phyloP scores from a whole-genome alignment of 805 yeast species.

The Saccharomycopsis selenospora region DNA sequence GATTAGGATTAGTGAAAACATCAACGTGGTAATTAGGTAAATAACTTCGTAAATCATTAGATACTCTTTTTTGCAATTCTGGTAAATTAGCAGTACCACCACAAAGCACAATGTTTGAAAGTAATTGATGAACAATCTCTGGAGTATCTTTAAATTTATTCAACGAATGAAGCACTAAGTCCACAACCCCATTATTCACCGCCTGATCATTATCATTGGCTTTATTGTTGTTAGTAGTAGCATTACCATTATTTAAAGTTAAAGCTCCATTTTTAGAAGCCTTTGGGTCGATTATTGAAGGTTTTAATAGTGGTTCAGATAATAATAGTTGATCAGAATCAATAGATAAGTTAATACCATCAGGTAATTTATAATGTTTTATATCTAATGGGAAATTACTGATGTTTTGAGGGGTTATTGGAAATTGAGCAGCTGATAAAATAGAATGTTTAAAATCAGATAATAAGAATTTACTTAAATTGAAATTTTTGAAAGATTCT shows the following conservation, averaged over 20 bases:
- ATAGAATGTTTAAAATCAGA: slow-evolving; percentile 43
- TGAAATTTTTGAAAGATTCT: slow-evolving; percentile 33
- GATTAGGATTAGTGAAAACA: slow-evolving; percentile 58
- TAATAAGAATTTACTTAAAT: slow-evolving; percentile 35
- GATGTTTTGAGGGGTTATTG: slow-evolving; percentile 31
- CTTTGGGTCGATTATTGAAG: slow-evolving; percentile 37
- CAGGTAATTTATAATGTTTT: slow-evolving; percentile 54
- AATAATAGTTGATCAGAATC: slow-evolving; percentile 47
- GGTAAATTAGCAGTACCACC: slow-evolving; percentile 71
- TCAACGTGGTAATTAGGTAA: slow-evolving; percentile 67
- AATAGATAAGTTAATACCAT: slow-evolving; percentile 40
- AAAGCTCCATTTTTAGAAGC: not conserved
- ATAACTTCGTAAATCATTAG: slow-evolving; percentile 50
- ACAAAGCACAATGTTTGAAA: slow-evolving; percentile 66
- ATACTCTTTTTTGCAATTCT: slow-evolving; percentile 59
- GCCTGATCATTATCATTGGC: not conserved
- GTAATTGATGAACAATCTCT: slow-evolving; percentile 33
- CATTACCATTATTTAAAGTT: not conserved
- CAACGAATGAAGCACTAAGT: slow-evolving; percentile 34
- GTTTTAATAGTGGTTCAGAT: slow-evolving; percentile 57
- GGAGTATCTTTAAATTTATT: slow-evolving; percentile 37
- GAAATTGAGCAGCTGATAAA: slow-evolving; percentile 32
- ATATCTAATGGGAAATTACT: slow-evolving; percentile 28
- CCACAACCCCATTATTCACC: slow-evolving; percentile 30
- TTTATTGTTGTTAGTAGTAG: not conserved